A percentile compares a stretch with the other conserved stretches of the same genome.
Conservation (phyloP, 2,329 filamentous ascomycete genomes). For the Thermochaetoides dissita region DNA sequence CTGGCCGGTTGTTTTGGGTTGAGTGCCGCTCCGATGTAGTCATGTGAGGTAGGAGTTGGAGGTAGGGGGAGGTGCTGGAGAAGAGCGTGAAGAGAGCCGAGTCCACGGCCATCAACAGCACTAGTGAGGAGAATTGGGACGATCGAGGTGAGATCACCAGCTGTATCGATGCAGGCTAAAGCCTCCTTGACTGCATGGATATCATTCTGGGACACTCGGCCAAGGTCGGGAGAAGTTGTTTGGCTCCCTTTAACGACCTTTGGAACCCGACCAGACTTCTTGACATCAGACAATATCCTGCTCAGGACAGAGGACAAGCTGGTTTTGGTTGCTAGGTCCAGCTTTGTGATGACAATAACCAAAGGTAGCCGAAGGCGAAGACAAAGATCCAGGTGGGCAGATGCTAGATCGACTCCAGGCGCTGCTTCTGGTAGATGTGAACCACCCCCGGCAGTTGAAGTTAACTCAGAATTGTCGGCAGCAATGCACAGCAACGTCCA, state of each 20-base stretch:
- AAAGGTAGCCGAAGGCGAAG: constrained; percentile 66
- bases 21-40: constrained; percentile 39
- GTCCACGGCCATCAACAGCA: constrained; percentile 69
- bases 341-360: constrained; percentile 75
- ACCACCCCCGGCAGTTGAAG: constrained; percentile 29
- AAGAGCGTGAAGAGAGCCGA: constrained; percentile 69
- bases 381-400: constrained; percentile 73
- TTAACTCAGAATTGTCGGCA: constrained; percentile 52
- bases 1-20: constrained; percentile 47
- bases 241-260: constrained; percentile 49
- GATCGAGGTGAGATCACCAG: constrained; percentile 29
- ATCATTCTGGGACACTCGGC: constrained; percentile 42
- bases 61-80: constrained; percentile 63
- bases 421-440: too few species aligned
- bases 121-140: constrained; percentile 85
- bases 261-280: constrained; percentile 59
- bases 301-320: constrained; percentile 57
- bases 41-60: constrained; percentile 34
- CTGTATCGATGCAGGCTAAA: constrained; percentile 34
- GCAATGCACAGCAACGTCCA: constrained; percentile 84
- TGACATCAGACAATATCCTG: constrained; percentile 63
- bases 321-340: constrained; percentile 67
- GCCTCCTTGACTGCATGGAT: constrained; percentile 42
- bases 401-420: constrained; percentile 61
- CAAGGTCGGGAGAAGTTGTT: constrained; percentile 41